phyloP scores from a whole-genome alignment of 2,329 filamentous ascomycete genomes.

The Beauveria sp. region DNA sequence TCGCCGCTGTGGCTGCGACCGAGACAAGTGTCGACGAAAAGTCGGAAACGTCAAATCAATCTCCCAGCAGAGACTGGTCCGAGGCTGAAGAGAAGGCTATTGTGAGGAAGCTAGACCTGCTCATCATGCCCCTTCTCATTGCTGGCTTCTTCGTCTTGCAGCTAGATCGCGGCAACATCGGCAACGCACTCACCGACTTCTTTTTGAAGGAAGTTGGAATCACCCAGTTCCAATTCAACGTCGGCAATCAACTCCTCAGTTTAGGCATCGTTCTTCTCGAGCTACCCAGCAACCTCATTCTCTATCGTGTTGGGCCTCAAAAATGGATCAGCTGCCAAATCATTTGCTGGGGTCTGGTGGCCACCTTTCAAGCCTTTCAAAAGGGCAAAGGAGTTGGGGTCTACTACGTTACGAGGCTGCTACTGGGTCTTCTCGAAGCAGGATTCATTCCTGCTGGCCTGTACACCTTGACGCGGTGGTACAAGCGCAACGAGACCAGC shows the following conservation, averaged over 20 bases:
- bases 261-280: slow-evolving; percentile 35
- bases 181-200: slow-evolving; percentile 30
- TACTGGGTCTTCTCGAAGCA: slow-evolving; percentile 22
- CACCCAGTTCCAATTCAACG: slow-evolving; percentile 37
- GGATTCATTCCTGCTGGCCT: slow-evolving; percentile 39
- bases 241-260: slow-evolving; percentile 36
- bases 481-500: slow-evolving; percentile 34
- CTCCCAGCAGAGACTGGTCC: background rate
- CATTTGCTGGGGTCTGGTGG: slow-evolving; percentile 26
- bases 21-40: background rate
- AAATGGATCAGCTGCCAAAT: slow-evolving; percentile 28
- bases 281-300: slow-evolving; percentile 35
- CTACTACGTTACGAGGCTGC: slow-evolving; percentile 10
- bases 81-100: background rate
- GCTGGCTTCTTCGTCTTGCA: slow-evolving; percentile 29
- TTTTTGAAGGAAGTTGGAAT: slow-evolving; percentile 37
- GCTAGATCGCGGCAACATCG: slow-evolving; percentile 22
- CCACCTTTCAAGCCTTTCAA: slow-evolving; percentile 25
- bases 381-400: slow-evolving; percentile 13
- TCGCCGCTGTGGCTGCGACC: background rate
- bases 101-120: background rate
- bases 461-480: slow-evolving; percentile 38
- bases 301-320: slow-evolving; percentile 34
- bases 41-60: background rate
- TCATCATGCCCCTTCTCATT: slow-evolving; percentile 32